Evolutionary conservation across 2,329 filamentous ascomycete species (phyloP).

Genomic region (Lecanicillium sp.): DNA sequence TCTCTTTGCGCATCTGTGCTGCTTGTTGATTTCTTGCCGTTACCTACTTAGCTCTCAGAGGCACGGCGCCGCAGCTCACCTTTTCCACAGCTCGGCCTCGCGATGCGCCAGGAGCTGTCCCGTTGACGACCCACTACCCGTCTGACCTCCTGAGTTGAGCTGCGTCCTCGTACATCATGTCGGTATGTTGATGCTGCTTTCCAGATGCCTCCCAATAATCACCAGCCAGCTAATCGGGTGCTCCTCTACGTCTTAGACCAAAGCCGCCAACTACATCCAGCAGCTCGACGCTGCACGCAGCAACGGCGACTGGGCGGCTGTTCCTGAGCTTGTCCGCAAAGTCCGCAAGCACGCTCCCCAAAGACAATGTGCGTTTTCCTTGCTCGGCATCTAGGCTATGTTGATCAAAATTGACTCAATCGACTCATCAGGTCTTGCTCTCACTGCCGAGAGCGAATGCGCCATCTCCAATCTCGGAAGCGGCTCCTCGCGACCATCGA

Average conservation of each 20-base stretch:
- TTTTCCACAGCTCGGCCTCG: no score
- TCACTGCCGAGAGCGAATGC: constrained; percentile 62
- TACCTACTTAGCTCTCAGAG: no score
- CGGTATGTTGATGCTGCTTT: constrained; percentile 2
- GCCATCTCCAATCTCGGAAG: constrained; percentile 49
- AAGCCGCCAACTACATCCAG: constrained; percentile 74
- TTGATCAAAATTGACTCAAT: background rate
- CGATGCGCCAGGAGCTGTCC: no score
- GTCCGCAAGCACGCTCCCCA: constrained; percentile 87
- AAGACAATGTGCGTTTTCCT: constrained; percentile 61
- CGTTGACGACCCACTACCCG: no score
- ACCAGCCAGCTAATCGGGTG: background rate
- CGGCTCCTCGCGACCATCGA: constrained; percentile 30
- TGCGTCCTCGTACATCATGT: constrained; percentile 5
- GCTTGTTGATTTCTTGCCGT: no score
- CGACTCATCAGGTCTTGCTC: constrained; percentile 49
- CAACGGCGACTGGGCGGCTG: constrained; percentile 75
- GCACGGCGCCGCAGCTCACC: no score
- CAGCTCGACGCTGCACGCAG: constrained; percentile 81
- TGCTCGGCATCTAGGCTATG: background rate
- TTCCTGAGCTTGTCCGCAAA: constrained; percentile 87
- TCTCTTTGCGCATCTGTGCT: no score
- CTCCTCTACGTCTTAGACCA: constrained; percentile 37
- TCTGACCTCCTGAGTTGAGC: constrained; percentile 1
- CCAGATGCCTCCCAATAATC: background rate